phyloP scores from a whole-genome alignment of 768 basidiomycete genomes.

The Calocera viscosa region DNA sequence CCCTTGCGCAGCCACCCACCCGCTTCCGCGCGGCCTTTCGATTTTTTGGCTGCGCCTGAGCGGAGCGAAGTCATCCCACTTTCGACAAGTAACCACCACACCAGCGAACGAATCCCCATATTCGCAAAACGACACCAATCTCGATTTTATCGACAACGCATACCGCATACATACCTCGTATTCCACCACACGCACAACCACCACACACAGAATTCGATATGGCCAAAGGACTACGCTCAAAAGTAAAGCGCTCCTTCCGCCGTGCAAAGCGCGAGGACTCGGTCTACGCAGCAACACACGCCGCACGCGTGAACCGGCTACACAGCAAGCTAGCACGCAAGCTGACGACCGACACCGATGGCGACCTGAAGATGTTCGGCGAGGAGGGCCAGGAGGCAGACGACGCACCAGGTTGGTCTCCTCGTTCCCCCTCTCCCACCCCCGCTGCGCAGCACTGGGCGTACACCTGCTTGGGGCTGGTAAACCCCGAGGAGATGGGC shows the following conservation, averaged over 20 bases:
- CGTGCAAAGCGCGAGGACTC: constrained; percentile 54
- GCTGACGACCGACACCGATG: constrained; percentile 31
- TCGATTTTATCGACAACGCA: background rate
- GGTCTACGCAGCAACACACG: constrained; percentile 63
- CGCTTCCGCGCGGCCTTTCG: background rate
- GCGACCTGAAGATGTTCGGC: constrained; percentile 18
- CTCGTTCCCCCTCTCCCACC: background rate
- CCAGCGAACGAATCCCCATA: background rate
- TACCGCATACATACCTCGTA: background rate
- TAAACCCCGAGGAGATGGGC: constrained; percentile 48
- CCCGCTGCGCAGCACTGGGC: constrained; percentile 51
- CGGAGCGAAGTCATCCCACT: background rate
- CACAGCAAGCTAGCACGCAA: constrained; percentile 49
- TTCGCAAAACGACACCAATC: background rate
- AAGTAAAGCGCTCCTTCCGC: constrained; percentile 66
- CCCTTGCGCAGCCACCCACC: background rate
- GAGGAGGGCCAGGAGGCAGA: constrained; percentile 29
- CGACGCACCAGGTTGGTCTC: constrained; percentile 9
- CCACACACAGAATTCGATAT: constrained; percentile 28
- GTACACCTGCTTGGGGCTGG: constrained; percentile 43
- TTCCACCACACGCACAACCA: background rate
- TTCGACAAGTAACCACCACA: background rate
- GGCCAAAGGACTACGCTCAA: constrained; percentile 77
- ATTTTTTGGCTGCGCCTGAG: background rate
- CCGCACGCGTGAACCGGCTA: constrained; percentile 62